Evolutionary conservation across 2,329 filamentous ascomycete species (phyloP).

Genomic region (Aspergillus fumigatus): DNA sequence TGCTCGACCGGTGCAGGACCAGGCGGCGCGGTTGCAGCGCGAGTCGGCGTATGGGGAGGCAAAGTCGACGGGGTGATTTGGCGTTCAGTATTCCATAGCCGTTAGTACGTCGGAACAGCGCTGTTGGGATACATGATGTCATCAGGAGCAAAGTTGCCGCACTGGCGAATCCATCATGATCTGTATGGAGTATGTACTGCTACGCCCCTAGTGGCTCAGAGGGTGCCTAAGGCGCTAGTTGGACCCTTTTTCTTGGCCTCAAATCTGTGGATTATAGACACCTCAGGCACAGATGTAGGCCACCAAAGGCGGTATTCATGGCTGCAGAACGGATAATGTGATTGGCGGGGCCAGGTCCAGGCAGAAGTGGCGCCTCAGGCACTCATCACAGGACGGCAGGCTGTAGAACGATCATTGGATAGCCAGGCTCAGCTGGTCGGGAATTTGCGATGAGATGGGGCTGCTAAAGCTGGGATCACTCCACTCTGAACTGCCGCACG

Average conservation of each 20-base stretch:
- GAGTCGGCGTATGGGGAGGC: not conserved
- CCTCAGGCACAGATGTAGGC: not conserved
- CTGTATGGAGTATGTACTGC: no score
- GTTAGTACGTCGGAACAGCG: not conserved
- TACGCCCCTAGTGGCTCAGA: not conserved
- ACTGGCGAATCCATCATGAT: no score
- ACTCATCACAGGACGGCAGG: not conserved
- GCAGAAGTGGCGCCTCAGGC: not conserved
- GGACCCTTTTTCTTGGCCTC: not conserved
- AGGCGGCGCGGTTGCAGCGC: slow-evolving; percentile 9
- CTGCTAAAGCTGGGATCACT: not conserved
- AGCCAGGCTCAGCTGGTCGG: no score
- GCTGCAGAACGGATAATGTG: no score
- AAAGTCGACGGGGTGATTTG: not conserved
- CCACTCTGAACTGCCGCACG: not conserved
- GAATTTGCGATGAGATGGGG: no score
- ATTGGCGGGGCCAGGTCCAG: no score
- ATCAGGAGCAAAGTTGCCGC: not conserved
- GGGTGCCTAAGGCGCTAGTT: not conserved
- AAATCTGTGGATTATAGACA: not conserved
- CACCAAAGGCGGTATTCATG: no score
- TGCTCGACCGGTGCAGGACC: slow-evolving; percentile 14
- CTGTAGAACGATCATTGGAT: not conserved
- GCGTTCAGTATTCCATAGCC: not conserved
- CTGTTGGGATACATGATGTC: not conserved